Conservation (phyloP, 306 rosid species). For the Clitoria ternatea region DNA sequence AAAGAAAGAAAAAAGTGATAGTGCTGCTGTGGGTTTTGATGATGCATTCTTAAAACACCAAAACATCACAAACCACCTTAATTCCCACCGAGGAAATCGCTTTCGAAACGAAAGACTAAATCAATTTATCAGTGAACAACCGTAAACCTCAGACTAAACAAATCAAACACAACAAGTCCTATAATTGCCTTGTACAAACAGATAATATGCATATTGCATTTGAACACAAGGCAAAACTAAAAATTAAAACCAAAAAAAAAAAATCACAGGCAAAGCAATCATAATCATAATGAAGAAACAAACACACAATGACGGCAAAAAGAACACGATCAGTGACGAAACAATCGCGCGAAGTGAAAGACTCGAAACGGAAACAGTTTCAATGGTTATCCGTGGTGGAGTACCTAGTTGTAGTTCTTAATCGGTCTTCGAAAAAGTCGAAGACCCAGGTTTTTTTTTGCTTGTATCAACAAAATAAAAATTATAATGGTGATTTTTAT, state of each 20-base stretch:
- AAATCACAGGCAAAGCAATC: neutral
- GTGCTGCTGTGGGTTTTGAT: neutral
- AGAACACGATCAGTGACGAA: conserved; percentile 26
- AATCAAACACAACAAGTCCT: conserved; percentile 27
- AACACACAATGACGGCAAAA: conserved; percentile 26
- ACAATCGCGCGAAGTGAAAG: conserved; percentile 10
- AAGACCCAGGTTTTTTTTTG: conserved; percentile 45
- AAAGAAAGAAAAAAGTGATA: neutral
- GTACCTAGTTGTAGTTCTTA: conserved; percentile 57
- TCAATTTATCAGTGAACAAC: conserved; percentile 17
- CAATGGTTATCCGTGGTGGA: conserved; percentile 12
- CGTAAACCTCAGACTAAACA: conserved; percentile 16
- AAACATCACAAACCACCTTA: neutral
- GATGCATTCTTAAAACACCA: conserved; percentile 18
- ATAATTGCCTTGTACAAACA: too few relatives aligned
- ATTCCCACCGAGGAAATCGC: neutral
- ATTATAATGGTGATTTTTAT: conserved; percentile 19
- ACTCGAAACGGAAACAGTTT: conserved; percentile 24
- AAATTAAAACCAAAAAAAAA: neutral
- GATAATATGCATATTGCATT: neutral
- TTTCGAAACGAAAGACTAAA: neutral
- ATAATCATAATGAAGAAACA: conserved; percentile 6
- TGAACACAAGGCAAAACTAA: neutral
- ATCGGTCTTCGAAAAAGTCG: conserved; percentile 49
- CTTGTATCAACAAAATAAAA: neutral